Evolutionary conservation across 2,329 filamentous ascomycete species (phyloP).

Genomic region (Blastomyces emzantsi): DNA sequence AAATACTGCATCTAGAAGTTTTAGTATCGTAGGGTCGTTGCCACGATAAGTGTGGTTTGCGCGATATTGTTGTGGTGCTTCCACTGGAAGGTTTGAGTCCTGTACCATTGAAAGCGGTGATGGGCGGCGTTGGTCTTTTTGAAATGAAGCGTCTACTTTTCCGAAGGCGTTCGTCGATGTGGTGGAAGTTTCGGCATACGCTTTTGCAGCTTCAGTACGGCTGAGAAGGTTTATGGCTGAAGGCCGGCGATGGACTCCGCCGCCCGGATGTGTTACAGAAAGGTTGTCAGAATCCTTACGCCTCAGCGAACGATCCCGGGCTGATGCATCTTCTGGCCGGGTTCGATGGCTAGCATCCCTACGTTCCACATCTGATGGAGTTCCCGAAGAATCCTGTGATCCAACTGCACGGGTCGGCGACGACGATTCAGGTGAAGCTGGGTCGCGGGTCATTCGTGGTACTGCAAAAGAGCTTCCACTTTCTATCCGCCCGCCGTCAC

Average conservation of each 20-base stretch:
- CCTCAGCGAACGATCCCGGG: conserved; percentile 19
- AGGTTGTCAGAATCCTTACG: conserved; percentile 24
- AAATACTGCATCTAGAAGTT: conserved; percentile 75
- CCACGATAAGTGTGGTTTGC: conserved; percentile 77
- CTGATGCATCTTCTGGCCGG: conserved; percentile 17
- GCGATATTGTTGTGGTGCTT: conserved; percentile 40
- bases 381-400: conserved; percentile 28
- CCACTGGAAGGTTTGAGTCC: conserved; percentile 17
- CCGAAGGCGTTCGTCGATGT: conserved; percentile 57
- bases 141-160: conserved; percentile 48
- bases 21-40: conserved; percentile 55
- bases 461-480: conserved; percentile 15
- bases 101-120: conserved; percentile 32
- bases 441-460: conserved; percentile 20
- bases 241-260: conserved; percentile 33
- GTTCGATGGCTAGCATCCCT: conserved; percentile 22
- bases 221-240: conserved; percentile 54
- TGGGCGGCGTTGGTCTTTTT: conserved; percentile 29
- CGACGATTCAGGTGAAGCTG: conserved; percentile 29
- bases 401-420: conserved; percentile 27
- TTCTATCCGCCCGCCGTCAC: conserved; percentile 34
- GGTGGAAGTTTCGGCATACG: conserved; percentile 55
- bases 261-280: conserved; percentile 18
- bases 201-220: conserved; percentile 50
- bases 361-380: conserved; percentile 28